Evolutionary conservation across 805 yeast genomes (phyloP).

Genomic region (Martiniozyma abietophila): DNA sequence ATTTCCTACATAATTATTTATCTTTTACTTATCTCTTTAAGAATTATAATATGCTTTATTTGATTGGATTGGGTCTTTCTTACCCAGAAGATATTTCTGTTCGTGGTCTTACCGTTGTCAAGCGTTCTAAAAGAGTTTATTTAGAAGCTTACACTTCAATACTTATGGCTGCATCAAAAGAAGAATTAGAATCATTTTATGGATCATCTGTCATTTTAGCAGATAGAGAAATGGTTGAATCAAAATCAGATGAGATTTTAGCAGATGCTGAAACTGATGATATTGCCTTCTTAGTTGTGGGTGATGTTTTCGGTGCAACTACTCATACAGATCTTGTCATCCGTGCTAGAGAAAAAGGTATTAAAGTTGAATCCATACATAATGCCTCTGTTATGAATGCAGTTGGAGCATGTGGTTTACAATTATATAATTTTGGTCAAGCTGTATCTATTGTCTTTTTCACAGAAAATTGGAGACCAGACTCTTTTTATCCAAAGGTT

Average conservation of each 20-base stretch:
- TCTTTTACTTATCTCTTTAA: too few species aligned
- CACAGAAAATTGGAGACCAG: constrained; percentile 95
- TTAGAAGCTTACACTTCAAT: constrained; percentile 94
- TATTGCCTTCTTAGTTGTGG: constrained; percentile 91
- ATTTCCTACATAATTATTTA: too few species aligned
- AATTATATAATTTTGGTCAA: constrained; percentile 91
- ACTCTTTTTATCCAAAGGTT: constrained; percentile 82
- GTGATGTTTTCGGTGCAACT: constrained; percentile 97
- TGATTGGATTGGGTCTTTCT: constrained; percentile 87
- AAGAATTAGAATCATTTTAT: constrained; percentile 69
- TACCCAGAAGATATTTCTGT: constrained; percentile 88
- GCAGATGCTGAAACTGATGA: constrained; percentile 71
- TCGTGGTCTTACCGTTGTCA: constrained; percentile 81
- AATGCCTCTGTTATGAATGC: constrained; percentile 98
- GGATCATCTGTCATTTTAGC: constrained; percentile 83
- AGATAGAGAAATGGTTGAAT: constrained; percentile 89
- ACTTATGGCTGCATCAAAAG: constrained; percentile 82
- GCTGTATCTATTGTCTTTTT: constrained; percentile 95
- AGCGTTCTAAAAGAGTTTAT: constrained; percentile 80
- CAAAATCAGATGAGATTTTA: constrained; percentile 76
- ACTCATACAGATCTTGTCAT: constrained; percentile 92
- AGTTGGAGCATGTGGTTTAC: constrained; percentile 96
- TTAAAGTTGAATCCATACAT: constrained; percentile 75
- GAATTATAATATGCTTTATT: constrained; percentile 74
- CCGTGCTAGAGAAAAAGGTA: constrained; percentile 78